Evolutionary conservation across 1,284 basidiomycete genomes (phyloP).

Genomic region (Mycena citricolor): DNA sequence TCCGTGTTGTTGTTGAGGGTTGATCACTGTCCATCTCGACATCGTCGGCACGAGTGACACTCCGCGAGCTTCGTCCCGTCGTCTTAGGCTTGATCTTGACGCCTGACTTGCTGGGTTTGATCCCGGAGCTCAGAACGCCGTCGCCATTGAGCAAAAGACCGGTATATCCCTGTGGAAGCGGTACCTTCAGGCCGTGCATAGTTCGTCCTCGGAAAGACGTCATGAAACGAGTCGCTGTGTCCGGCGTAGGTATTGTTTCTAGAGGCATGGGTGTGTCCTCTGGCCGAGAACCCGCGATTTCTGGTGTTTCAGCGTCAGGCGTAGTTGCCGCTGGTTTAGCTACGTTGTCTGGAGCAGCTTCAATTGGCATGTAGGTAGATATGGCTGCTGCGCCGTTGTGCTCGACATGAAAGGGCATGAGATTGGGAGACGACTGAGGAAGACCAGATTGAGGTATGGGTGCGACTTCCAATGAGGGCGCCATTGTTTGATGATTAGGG

Average conservation of each 20-base stretch:
- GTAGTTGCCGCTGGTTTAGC: constrained; percentile 29
- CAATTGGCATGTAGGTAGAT: constrained; percentile 67
- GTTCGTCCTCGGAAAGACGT: constrained; percentile 73
- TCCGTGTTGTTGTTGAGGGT: constrained; percentile 32
- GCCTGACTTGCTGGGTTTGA: constrained; percentile 13
- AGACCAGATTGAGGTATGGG: too few species aligned
- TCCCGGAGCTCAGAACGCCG: constrained; percentile 19
- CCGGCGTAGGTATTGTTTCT: constrained; percentile 26
- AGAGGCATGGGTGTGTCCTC: not conserved
- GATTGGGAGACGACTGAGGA: constrained; percentile 47
- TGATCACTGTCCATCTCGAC: constrained; percentile 29
- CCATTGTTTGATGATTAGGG: too few species aligned
- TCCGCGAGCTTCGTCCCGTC: constrained; percentile 28
- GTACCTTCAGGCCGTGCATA: constrained; percentile 62
- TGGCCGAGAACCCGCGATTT: constrained; percentile 6
- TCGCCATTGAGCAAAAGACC: constrained; percentile 56
- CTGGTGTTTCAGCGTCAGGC: constrained; percentile 6
- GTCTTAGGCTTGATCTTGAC: constrained; percentile 18
- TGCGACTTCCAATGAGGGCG: too few species aligned
- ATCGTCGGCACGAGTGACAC: constrained; percentile 26
- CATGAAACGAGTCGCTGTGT: constrained; percentile 47
- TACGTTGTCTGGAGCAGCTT: constrained; percentile 40
- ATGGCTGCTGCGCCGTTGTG: constrained; percentile 71
- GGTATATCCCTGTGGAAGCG: constrained; percentile 63
- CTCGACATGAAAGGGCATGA: constrained; percentile 80